Evolutionary conservation across 768 basidiomycete genomes (phyloP), one percentile per base, ranked within the genome.

Genomic region (Mycena epipterygia): DNA sequence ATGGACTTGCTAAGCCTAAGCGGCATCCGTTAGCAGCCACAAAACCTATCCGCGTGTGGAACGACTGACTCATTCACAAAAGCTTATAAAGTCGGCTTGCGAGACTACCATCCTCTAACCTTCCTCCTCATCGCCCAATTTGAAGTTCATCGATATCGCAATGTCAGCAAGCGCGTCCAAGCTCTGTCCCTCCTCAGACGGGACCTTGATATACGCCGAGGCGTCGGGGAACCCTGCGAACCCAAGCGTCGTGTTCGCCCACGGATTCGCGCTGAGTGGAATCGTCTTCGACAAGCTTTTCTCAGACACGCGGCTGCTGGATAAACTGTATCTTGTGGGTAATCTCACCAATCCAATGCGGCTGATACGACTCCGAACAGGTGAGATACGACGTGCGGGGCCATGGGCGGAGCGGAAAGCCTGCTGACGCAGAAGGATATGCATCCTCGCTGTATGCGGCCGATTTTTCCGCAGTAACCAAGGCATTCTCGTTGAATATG

Each of bases 201-300:
- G 81, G 23, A 80, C 80, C 25, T 55, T 59, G 44, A 75, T 83
- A 60, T 81, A 76, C 71, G 80, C 82, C 9, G 77, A 81, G 44
- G 78, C 79, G 2, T 68, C 74, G 1, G 81, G 81, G 12, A 74
- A 82, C 63, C 74, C 78, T 23, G 55, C 75, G 30, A 79, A 79
- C 67, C 81, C 78, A 21, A 71, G 77, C 35, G 68, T 82, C 32
- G 78, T 83, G 61, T 82, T 82, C 71, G 76, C 79, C 3, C 82
- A 80, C 64, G 82, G 82, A 8, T 74, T 83, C 63, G 72, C 75
- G 8, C 75, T 78, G 56, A 77, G 76, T 23, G 70, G 73, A 23
- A 71, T 76, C 46, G 75, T 74, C 41, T 83, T 78, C 66, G 80
- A 81, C 57, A 63, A 73, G 56, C 76, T 81, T 63, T 81, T 82